Conservation (phyloP, 306 rosid species). For the Castanea mollissima region DNA sequence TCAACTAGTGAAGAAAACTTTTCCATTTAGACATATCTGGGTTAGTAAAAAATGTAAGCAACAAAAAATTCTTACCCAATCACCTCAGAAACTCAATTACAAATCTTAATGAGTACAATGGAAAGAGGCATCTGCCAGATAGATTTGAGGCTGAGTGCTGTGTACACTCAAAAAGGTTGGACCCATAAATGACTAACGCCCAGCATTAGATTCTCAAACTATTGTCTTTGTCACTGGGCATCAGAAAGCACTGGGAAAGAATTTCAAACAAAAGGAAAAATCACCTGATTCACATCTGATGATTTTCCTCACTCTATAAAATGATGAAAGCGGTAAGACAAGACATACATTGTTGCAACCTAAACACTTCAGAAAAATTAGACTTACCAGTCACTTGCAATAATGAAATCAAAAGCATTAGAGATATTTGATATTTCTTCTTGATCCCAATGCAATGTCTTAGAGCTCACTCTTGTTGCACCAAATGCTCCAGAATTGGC, state of each 20-base stretch:
- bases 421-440: conserved; percentile 45
- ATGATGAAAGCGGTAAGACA: conserved; percentile 1
- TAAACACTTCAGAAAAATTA: conserved; percentile 11
- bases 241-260: not conserved
- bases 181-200: not conserved
- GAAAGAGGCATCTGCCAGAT: conserved; percentile 20
- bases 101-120: not conserved
- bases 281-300: conserved; percentile 17
- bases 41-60: conserved; percentile 25
- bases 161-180: conserved; percentile 2
- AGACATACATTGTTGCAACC: not conserved
- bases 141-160: conserved; percentile 15
- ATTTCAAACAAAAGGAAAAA: not conserved
- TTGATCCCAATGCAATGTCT: conserved; percentile 86
- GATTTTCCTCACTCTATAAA: not conserved
- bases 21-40: conserved; percentile 18
- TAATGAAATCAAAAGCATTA: conserved; percentile 61
- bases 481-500: conserved; percentile 74
- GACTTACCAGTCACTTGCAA: conserved; percentile 83
- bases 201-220: conserved; percentile 8
- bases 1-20: conserved; percentile 30
- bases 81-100: conserved; percentile 10
- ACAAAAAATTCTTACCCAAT: conserved; percentile 30
- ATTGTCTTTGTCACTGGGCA: not conserved
- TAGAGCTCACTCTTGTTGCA: conserved; percentile 62